These are phyloP conservation scores for Lodderomyces margitis DNA, from an alignment of 1,139 yeast genomes.

Conservation along the genomic window DNA sequence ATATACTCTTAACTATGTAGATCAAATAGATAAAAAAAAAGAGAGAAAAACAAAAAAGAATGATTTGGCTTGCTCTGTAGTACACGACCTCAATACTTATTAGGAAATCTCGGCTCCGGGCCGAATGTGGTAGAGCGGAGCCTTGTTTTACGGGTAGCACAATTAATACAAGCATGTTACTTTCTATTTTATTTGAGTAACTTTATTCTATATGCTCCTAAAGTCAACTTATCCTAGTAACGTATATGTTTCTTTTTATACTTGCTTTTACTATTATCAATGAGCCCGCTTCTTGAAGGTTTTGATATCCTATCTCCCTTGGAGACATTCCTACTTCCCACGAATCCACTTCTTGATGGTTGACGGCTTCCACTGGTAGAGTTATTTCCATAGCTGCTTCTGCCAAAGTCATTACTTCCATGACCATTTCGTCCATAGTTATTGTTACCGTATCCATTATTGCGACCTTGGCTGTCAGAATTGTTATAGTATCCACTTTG, in stretches of 20 bases:
- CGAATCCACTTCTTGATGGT: conserved; percentile 23
- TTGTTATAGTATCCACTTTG: neutral
- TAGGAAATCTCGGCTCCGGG: too few relatives aligned
- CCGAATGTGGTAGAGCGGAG: too few relatives aligned
- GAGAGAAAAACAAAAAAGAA: neutral
- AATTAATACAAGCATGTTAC: too few relatives aligned
- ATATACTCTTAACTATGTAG: neutral
- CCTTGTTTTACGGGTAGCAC: too few relatives aligned
- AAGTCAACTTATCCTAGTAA: conserved; percentile 1
- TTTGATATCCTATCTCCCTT: conserved; percentile 7
- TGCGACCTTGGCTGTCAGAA: conserved; percentile 7
- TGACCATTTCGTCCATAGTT: conserved; percentile 13
- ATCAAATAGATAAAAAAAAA: conserved; percentile 3
- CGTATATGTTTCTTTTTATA: conserved; percentile 11
- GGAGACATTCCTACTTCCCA: conserved; percentile 6
- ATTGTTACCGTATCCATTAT: conserved; percentile 10
- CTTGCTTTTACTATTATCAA: conserved; percentile 17
- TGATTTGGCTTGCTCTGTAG: neutral
- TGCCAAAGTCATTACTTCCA: conserved; percentile 2
- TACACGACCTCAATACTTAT: conserved; percentile 1
- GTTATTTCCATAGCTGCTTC: conserved; percentile 3
- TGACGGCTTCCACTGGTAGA: conserved; percentile 9
- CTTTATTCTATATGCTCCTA: too few relatives aligned
- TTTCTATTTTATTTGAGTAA: too few relatives aligned
- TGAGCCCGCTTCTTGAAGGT: conserved; percentile 22